Conservation (phyloP, 768 basidiomycete genomes). For the Lactarius hatsudake region DNA sequence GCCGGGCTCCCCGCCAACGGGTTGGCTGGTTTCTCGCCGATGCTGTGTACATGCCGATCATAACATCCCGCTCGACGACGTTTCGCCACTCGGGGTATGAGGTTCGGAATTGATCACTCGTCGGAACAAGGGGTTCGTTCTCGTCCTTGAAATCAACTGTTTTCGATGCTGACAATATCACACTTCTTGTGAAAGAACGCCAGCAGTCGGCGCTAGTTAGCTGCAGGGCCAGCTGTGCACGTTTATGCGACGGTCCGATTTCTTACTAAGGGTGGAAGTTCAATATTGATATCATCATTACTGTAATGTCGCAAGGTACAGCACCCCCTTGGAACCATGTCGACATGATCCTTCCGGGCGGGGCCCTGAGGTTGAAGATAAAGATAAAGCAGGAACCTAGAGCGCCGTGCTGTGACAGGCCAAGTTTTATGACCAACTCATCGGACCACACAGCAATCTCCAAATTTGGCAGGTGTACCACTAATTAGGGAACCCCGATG, state of each 20-base stretch:
- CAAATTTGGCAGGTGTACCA: neutral
- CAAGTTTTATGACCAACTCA: constrained; percentile 15
- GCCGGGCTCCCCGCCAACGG: neutral
- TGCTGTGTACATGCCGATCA: neutral
- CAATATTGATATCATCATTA: neutral
- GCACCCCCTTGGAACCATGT: neutral
- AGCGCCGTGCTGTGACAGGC: neutral
- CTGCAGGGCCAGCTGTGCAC: no score
- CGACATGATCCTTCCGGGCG: constrained; percentile 16
- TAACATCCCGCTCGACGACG: neutral
- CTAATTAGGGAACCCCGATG: neutral
- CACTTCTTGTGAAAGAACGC: neutral
- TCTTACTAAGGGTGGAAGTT: constrained; percentile 4
- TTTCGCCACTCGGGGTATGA: no score
- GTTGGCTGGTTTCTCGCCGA: neutral
- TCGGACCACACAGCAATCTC: constrained; percentile 3
- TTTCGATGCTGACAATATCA: neutral
- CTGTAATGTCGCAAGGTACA: neutral
- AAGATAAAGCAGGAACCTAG: neutral
- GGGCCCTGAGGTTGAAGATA: neutral
- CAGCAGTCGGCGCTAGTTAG: no score
- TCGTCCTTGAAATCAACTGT: neutral
- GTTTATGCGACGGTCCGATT: neutral
- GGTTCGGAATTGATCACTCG: neutral
- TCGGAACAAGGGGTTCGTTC: neutral